A percentile compares a stretch with the other conserved stretches of the same genome.
phyloP scores from a whole-genome alignment of 345 rosid genomes.

The Brassica cretica region DNA sequence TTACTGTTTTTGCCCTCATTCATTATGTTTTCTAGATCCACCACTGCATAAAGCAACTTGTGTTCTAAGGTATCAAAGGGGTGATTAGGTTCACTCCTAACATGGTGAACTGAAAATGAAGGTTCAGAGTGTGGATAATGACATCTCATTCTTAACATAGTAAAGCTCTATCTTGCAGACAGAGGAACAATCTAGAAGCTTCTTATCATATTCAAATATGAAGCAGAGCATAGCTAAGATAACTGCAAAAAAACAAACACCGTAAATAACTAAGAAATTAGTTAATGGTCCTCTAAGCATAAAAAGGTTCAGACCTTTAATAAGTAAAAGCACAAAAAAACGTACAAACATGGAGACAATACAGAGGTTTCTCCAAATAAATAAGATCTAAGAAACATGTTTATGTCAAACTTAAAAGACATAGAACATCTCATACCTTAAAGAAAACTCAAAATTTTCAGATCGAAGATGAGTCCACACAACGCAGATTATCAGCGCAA shows the following conservation, averaged over 20 bases:
- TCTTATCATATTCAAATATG: conserved; percentile 49
- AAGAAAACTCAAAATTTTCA: too few species aligned
- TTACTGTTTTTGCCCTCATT: too few species aligned
- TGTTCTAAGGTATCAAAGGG: too few species aligned
- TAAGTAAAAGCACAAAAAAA: background rate
- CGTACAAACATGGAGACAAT: background rate
- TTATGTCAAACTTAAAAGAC: background rate
- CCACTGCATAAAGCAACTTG: too few species aligned
- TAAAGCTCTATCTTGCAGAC: conserved; percentile 90
- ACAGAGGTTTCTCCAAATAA: background rate
- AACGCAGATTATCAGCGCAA: conserved; percentile 98
- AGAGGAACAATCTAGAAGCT: conserved; percentile 87
- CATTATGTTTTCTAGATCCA: too few species aligned
- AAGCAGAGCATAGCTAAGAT: background rate
- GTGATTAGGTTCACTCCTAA: too few species aligned
- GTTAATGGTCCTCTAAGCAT: background rate
- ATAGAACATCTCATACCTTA: conserved; percentile 25
- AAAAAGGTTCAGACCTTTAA: conserved; percentile 2
- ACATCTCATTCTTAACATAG: conserved; percentile 94
- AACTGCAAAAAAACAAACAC: background rate
- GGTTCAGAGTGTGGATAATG: conserved; percentile 69
- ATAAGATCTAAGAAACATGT: background rate
- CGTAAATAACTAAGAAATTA: background rate
- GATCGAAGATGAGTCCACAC: conserved; percentile 47
- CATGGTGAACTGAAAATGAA: conserved; percentile 58